Conservation (phyloP, 2,329 filamentous ascomycete genomes). For the Curvularia hawaiiensis region DNA sequence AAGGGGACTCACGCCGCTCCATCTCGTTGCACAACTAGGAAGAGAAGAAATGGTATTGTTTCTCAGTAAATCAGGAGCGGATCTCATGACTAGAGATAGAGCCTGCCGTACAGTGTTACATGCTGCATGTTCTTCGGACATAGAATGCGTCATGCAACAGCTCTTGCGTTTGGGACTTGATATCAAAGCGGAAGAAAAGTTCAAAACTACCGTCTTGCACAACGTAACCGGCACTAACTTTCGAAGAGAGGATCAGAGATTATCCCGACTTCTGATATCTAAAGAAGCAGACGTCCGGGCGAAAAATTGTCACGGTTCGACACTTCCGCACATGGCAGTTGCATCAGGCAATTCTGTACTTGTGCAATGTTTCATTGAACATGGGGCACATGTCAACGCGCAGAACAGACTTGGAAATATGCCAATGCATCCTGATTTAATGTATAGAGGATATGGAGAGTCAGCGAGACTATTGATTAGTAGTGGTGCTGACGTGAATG, state of each 20-base stretch:
- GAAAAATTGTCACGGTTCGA: not conserved
- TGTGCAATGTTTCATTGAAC: not conserved
- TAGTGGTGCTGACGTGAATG: not conserved
- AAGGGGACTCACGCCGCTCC: not conserved
- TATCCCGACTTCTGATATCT: not conserved
- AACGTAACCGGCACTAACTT: accelerated
- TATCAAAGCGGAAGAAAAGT: not conserved
- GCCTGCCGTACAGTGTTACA: not conserved
- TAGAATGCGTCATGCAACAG: not conserved
- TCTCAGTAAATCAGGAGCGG: not conserved
- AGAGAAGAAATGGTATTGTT: not conserved
- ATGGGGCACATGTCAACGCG: not conserved
- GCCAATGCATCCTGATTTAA: not conserved
- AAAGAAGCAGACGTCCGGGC: not conserved
- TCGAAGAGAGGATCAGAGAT: too few relatives aligned
- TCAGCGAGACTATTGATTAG: not conserved
- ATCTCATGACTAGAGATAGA: not conserved
- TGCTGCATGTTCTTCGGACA: not conserved
- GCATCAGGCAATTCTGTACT: not conserved
- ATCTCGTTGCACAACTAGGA: not conserved
- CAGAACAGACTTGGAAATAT: not conserved
- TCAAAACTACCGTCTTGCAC: not conserved
- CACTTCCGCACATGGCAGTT: not conserved
- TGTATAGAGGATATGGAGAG: too few relatives aligned
- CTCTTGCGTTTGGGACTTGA: not conserved